A percentile compares a stretch with the other conserved stretches of the same genome.
phyloP scores from a whole-genome alignment of 768 basidiomycete species.

The Ramaria sp. region DNA sequence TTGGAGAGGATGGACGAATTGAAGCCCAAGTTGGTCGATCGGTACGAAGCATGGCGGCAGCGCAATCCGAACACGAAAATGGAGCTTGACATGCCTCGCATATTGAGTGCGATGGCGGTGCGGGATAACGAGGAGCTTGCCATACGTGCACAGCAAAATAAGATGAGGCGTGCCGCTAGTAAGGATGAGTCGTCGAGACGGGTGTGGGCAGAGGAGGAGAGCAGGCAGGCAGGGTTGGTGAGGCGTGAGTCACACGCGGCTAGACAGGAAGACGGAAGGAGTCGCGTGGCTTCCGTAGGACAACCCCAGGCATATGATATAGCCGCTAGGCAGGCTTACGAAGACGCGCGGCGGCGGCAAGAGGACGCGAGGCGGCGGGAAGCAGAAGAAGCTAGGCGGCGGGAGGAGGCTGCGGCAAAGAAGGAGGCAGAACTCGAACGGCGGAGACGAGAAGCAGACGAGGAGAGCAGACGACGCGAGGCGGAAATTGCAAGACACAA shows the following conservation, averaged over 20 bases:
- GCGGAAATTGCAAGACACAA: slow-evolving; percentile 3
- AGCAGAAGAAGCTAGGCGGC: slow-evolving; percentile 12
- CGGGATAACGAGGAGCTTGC: slow-evolving; percentile 5
- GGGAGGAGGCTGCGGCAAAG: slow-evolving; percentile 12
- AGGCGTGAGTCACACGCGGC: not conserved
- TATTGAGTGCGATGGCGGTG: not conserved
- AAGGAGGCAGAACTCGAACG: not conserved
- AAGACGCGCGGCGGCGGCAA: slow-evolving; percentile 16
- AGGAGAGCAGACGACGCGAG: slow-evolving; percentile 1
- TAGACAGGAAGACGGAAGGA: not conserved
- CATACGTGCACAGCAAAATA: not conserved
- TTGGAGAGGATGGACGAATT: slow-evolving; percentile 54
- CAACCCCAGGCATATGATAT: not conserved
- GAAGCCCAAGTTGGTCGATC: slow-evolving; percentile 51
- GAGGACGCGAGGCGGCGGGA: slow-evolving; percentile 15
- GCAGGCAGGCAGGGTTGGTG: slow-evolving; percentile 10
- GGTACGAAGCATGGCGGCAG: slow-evolving; percentile 49
- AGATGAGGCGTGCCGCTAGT: not conserved
- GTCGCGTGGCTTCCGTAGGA: not conserved
- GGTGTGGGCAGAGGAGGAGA: slow-evolving; percentile 16
- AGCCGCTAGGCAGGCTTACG: slow-evolving; percentile 22
- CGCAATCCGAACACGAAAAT: slow-evolving; percentile 27
- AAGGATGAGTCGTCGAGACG: slow-evolving; percentile 1
- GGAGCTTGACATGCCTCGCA: slow-evolving; percentile 6
- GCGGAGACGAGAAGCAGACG: slow-evolving; percentile 2